Conservation (phyloP, 768 basidiomycete genomes). For the Hygrocybe punicea region DNA sequence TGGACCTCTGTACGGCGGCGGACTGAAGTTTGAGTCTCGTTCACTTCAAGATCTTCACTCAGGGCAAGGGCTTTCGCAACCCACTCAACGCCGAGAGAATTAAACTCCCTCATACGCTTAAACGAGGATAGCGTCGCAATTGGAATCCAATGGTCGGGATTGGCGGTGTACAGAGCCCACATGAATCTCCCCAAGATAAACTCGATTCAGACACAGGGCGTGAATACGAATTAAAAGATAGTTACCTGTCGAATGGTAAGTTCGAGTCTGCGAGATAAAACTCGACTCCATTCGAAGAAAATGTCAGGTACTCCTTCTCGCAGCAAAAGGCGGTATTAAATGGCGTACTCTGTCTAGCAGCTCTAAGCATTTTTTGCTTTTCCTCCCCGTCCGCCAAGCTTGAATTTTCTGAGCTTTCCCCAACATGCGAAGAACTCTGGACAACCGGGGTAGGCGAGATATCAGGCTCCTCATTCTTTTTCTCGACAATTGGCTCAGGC, state of each 20-base stretch:
- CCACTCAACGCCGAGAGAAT: conserved; percentile 59
- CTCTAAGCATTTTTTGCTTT: conserved; percentile 45
- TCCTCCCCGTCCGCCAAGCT: conserved; percentile 32
- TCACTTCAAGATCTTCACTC: conserved; percentile 63
- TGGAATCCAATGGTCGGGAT: conserved; percentile 85
- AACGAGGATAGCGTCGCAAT: conserved; percentile 85
- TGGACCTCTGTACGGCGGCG: conserved; percentile 72
- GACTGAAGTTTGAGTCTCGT: conserved; percentile 68
- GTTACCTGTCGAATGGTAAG: conserved; percentile 83
- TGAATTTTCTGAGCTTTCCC: conserved; percentile 16
- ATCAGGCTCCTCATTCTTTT: not conserved
- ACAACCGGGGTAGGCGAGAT: not conserved
- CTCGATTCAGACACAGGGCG: not conserved
- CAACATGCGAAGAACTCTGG: conserved; percentile 9
- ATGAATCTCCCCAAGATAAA: conserved; percentile 64
- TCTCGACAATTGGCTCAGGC: not conserved
- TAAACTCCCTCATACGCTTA: conserved; percentile 87
- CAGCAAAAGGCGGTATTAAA: not conserved
- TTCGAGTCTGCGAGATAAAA: conserved; percentile 98
- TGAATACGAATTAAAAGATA: not conserved
- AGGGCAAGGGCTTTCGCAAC: conserved; percentile 62
- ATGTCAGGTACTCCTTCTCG: not conserved
- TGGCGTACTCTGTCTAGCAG: conserved; percentile 53
- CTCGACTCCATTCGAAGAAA: conserved; percentile 55
- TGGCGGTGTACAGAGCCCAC: conserved; percentile 85